Percentiles rank a stretch among this genome's conserved stretches.
These are phyloP conservation scores for Inga oerstediana DNA, from an alignment of 306 rosid genomes.

Conservation along the genomic window DNA sequence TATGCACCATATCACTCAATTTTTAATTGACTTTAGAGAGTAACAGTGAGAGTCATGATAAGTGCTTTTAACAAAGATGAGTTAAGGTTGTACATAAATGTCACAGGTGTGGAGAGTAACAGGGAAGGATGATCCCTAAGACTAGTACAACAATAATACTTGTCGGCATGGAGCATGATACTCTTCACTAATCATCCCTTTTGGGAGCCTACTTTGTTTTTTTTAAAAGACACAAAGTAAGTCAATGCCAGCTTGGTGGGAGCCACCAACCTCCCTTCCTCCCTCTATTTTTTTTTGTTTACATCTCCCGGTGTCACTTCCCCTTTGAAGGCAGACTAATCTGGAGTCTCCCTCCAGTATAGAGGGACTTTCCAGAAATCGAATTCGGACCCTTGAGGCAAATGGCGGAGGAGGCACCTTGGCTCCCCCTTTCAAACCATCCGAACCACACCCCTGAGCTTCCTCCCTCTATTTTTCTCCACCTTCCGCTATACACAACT, in stretches of 20 bases:
- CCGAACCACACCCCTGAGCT: no score
- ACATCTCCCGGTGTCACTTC: no score
- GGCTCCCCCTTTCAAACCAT: no score
- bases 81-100: background rate
- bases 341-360: no score
- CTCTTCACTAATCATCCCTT: background rate
- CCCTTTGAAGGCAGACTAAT: no score
- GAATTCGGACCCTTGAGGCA: no score
- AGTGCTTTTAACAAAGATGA: background rate
- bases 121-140: background rate
- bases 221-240: background rate
- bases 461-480: background rate
- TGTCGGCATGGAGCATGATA: background rate
- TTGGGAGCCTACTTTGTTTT: background rate
- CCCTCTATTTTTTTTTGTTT: no score
- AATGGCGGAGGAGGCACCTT: no score
- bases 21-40: no score
- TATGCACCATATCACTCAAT: no score
- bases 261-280: background rate
- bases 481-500: background rate
- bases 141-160: background rate
- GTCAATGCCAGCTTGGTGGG: slow-evolving; percentile 26
- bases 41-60: no score
- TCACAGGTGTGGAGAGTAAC: background rate
- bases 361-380: no score